Evolutionary conservation across 768 basidiomycete species (phyloP).

Genomic region (Paxillus ammoniavirescens): DNA sequence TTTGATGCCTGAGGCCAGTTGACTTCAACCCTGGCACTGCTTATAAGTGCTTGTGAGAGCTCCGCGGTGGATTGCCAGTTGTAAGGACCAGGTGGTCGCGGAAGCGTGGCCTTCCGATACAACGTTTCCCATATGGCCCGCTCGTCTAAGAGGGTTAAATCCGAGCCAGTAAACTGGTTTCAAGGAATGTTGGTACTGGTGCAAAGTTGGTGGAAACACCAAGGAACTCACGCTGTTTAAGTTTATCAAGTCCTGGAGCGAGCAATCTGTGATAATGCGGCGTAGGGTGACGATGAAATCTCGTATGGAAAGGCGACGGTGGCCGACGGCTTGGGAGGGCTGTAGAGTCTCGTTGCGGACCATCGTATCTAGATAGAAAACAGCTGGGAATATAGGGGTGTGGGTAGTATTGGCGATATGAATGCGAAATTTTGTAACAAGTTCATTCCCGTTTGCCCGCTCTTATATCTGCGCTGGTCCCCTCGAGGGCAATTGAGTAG

Average conservation of each 20-base stretch:
- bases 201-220: background rate
- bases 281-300: background rate
- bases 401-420: no score
- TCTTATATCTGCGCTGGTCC: no score
- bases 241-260: background rate
- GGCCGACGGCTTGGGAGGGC: no score
- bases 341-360: no score
- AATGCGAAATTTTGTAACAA: no score
- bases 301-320: no score
- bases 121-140: conserved; percentile 5
- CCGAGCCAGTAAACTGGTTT: conserved; percentile 2
- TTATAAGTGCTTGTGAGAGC: conserved; percentile 4
- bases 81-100: conserved; percentile 7
- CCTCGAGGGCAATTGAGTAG: no score
- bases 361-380: no score
- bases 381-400: no score
- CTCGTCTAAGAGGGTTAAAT: conserved; percentile 1
- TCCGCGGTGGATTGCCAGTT: conserved; percentile 12
- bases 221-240: conserved; percentile 3
- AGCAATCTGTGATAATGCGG: background rate
- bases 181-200: background rate
- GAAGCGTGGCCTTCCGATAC: background rate
- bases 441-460: no score
- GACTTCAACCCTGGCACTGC: background rate
- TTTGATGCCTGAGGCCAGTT: conserved; percentile 7